Evolutionary conservation across 2,329 filamentous ascomycete species (phyloP).

Genomic region (Alternaria viburni): DNA sequence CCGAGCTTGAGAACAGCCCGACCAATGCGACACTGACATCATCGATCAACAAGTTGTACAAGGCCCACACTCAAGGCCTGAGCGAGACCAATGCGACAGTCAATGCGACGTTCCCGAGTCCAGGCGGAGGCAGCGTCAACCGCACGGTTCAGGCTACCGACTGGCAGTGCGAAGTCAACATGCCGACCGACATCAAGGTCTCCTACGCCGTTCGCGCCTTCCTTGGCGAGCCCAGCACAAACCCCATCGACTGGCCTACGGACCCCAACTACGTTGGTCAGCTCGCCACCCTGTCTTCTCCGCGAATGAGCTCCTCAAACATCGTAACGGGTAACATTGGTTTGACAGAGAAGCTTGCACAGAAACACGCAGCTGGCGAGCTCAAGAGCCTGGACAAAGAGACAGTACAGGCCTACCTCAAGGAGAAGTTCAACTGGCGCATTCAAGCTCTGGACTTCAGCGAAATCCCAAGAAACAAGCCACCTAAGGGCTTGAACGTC

Average conservation of each 20-base stretch:
- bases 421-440: conserved; percentile 40
- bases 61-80: conserved; percentile 31
- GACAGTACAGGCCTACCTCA: conserved; percentile 32
- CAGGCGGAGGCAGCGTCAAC: conserved; percentile 6
- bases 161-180: conserved; percentile 39
- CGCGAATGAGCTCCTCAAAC: conserved; percentile 44
- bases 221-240: conserved; percentile 31
- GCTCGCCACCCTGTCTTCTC: conserved; percentile 47
- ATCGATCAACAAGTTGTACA: conserved; percentile 37
- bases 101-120: conserved; percentile 16
- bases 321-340: conserved; percentile 51
- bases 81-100: conserved; percentile 27
- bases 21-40: conserved; percentile 36
- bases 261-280: conserved; percentile 52
- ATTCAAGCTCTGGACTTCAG: conserved; percentile 38
- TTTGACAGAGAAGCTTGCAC: conserved; percentile 45
- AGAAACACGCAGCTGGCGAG: conserved; percentile 32
- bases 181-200: conserved; percentile 40
- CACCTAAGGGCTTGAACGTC: conserved; percentile 39
- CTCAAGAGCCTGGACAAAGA: conserved; percentile 30
- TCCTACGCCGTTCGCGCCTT: conserved; percentile 43
- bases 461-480: conserved; percentile 35
- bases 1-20: conserved; percentile 34
- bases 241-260: conserved; percentile 42
- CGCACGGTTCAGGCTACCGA: conserved; percentile 29